phyloP scores from a whole-genome alignment of 345 rosid genomes.

The thale cress (Arabidopsis thaliana) region TAIR10.1 NC_003070.9:5063001-5063500 shows the following conservation, averaged over 20 bases:
- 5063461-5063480: constrained; percentile 72
- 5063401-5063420: background rate
- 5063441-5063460: constrained; percentile 81
- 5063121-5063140: constrained; percentile 65
- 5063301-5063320: constrained; percentile 95
- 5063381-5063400: constrained; percentile 10
- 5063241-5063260: constrained; percentile 63
- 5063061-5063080: constrained; percentile 79
- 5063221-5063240: background rate
- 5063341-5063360: constrained; percentile 74
- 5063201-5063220: constrained; percentile 1
- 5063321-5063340: constrained; percentile 87
- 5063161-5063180: constrained; percentile 70
- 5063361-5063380: constrained; percentile 48
- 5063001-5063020: constrained; percentile 3
- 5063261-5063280: constrained; percentile 73
- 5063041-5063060: constrained; percentile 7
- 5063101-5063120: constrained; percentile 64
- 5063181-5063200: constrained; percentile 43
- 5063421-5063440: constrained; percentile 59
- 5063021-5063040: background rate
- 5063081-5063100: constrained; percentile 88
- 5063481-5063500: constrained; percentile 69
- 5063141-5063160: constrained; percentile 77
- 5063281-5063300: constrained; percentile 83